Conservation (phyloP, 371 early-diverging fungal species). For the Thermomucor indicae-seudaticae region DNA sequence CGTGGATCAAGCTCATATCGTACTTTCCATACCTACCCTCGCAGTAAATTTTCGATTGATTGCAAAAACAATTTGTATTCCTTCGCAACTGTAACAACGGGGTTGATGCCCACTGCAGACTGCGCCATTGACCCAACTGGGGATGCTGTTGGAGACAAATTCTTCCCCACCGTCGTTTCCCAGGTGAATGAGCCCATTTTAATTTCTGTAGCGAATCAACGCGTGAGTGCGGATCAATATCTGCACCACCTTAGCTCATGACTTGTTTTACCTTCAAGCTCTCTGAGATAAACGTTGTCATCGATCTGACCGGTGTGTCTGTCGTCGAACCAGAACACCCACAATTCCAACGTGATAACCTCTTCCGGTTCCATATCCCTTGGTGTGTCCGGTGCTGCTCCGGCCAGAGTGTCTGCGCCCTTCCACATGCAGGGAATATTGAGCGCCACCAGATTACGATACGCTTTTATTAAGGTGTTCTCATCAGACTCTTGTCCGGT, state of each 20-base stretch:
- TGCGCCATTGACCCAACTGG: constrained; percentile 19
- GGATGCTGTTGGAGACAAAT: constrained; percentile 30
- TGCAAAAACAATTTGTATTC: constrained; percentile 38
- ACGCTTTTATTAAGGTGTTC: constrained; percentile 25
- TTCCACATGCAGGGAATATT: constrained; percentile 37
- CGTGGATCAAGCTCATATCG: no score
- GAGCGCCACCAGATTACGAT: constrained; percentile 19
- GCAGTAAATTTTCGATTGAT: constrained; percentile 29
- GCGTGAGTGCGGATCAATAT: not conserved
- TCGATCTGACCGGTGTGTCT: constrained; percentile 43
- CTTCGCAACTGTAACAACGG: constrained; percentile 26
- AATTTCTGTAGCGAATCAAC: constrained; percentile 18
- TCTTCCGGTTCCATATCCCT: constrained; percentile 5
- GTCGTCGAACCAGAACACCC: constrained; percentile 53
- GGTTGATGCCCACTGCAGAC: constrained; percentile 7
- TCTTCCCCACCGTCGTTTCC: constrained; percentile 28
- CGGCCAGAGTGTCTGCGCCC: not conserved
- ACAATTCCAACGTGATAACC: constrained; percentile 23
- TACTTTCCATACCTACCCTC: no score
- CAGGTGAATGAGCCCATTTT: constrained; percentile 45
- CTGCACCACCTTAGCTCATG: not conserved
- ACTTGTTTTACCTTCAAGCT: constrained; percentile 31
- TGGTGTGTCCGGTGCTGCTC: not conserved
- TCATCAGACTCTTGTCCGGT: not conserved
- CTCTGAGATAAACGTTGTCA: constrained; percentile 20